Base-by-base conservation (phyloP, 1,284 basidiomycete genomes). In the Agroathelia rolfsii region DNA sequence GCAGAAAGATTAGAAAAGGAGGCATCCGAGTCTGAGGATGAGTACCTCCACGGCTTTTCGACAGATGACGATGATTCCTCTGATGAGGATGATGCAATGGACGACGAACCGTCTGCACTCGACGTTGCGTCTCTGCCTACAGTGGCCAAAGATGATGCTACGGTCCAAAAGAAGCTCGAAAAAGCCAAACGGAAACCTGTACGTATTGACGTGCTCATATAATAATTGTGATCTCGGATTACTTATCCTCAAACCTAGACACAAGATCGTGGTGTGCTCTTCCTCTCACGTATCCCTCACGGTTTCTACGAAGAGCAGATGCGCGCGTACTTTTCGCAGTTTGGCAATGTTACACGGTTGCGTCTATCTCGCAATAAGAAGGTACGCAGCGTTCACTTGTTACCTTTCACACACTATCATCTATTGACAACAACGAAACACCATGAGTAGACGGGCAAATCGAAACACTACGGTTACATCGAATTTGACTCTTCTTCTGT, bases 221-320 rank as follows among this genome's bases (percentile, higher is more conserved):
- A 27, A 22, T 38, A 16, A 24, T 29, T 12, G 10, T 22, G 21
- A 24, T 41, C 33, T 34, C 16, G 27, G 15, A 41, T n/a, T 39
- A 31, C 7, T 17, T 29, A 17, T 32, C 24, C 25, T 21, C 21
- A 39, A 19, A 34, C 24, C 6, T 46, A 86, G 82, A 65, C 66
- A 10, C 70, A 69, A 41, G 76, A 87, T 44, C 69, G 70, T 29
- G 94, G 92, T n/a, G 88, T 94, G 0, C 55, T 98, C 17, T 94
- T 79, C 64, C 69, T 99, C 33, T 82, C 89, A 10, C 78, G 90
- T 41, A 72, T 99, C 42, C 95, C 95, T 1, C 89, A 96, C 47
- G 94, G 93, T 13, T 98, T 98, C 62, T 94, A 90, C 58, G 95
- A 99, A 59, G 83, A 86, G 36, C 82, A 97, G 59, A 79, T 98